Conservation (phyloP, 495 filamentous ascomycete genomes). For the Xylaria scruposa region DNA sequence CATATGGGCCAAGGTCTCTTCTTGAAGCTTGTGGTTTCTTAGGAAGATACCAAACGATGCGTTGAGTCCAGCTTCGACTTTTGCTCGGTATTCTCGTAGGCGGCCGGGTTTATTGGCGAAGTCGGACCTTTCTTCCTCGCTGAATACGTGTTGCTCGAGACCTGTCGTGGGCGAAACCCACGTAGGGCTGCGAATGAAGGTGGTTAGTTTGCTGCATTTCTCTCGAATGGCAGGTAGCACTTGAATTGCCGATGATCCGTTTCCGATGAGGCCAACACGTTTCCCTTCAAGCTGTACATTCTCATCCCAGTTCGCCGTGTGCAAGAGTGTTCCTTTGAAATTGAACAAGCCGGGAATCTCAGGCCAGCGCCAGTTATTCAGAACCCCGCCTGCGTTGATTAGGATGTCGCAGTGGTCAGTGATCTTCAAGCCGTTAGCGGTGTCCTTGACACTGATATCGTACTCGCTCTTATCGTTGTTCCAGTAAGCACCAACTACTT, state of each 20-base stretch:
- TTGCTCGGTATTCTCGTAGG: conserved; percentile 46
- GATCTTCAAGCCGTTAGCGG: conserved; percentile 31
- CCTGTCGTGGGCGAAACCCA: conserved; percentile 63
- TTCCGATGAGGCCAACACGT: conserved; percentile 48
- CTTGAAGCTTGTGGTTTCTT: conserved; percentile 45
- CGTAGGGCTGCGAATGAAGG: conserved; percentile 62
- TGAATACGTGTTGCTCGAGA: conserved; percentile 44
- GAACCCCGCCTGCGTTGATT: conserved; percentile 35
- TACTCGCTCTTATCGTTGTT: conserved; percentile 35
- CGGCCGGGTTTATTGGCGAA: conserved; percentile 47
- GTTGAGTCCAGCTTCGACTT: conserved; percentile 52
- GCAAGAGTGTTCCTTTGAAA: conserved; percentile 55
- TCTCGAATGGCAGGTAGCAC: conserved; percentile 58
- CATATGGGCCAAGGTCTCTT: conserved; percentile 41
- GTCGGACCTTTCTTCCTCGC: conserved; percentile 40
- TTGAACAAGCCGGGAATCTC: conserved; percentile 50
- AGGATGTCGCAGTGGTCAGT: conserved; percentile 36
- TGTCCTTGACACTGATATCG: conserved; percentile 41
- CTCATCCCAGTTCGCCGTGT: conserved; percentile 60
- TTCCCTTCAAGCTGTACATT: conserved; percentile 53
- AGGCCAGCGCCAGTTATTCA: conserved; percentile 56
- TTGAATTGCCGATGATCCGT: conserved; percentile 54
- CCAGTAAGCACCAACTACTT: conserved; percentile 43
- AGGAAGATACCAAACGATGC: conserved; percentile 55
- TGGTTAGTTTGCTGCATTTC: conserved; percentile 28